Base-by-base conservation (phyloP, 73 alveolate genomes). In the Breviolum minutum region DNA sequence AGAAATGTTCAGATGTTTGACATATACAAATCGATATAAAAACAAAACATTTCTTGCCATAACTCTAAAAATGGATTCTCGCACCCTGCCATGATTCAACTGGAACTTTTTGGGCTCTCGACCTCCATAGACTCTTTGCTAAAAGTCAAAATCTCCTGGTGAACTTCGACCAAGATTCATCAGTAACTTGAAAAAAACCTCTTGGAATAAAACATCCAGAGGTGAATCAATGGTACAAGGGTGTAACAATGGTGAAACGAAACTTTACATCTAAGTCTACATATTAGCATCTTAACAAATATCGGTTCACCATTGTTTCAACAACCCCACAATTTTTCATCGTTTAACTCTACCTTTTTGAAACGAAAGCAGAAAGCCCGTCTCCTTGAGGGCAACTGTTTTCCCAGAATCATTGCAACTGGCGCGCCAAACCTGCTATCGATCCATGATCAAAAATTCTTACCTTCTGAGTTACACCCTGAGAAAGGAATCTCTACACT, bases 381-480 rank as follows among this genome's bases (percentile, higher is more conserved):
- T 61, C 79, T 73, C 98, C 98, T 92, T 92, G 69, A 92, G 87
- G 69, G 98, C 98, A n/a, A 74, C 70, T 66, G 87, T 74, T 54
- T 63, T 73, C 66, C 98, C 98, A 19, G 98, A 92, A 27, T 66
- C 48, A 22, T n/a, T 54, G 60, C 98, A 92, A 64, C 81, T 92
- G 54, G 98, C 98, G 80, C 76, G 60, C 98, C 98, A 92, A 26
- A 92, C 98, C 98, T 92, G 80, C 71, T 81, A 69, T 17, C 9
- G 92, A 14, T 68, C 77, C 1, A 14, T 17, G 24, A 68, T 17
- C 77, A 2, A 68, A 40, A 40, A 40, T 40, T 40, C 54, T 40
- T 40, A 40, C 54, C n/a, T n/a, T n/a, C n/a, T 22, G 24, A 17
- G 77, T 68, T 68, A n/a, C n/a, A 68, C 24, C 17, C 77, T 22